A percentile compares a stretch with the other conserved stretches of the same genome.
Evolutionary conservation across 768 basidiomycete genomes (phyloP).

Genomic region (Pleurotus tuoliensis): DNA sequence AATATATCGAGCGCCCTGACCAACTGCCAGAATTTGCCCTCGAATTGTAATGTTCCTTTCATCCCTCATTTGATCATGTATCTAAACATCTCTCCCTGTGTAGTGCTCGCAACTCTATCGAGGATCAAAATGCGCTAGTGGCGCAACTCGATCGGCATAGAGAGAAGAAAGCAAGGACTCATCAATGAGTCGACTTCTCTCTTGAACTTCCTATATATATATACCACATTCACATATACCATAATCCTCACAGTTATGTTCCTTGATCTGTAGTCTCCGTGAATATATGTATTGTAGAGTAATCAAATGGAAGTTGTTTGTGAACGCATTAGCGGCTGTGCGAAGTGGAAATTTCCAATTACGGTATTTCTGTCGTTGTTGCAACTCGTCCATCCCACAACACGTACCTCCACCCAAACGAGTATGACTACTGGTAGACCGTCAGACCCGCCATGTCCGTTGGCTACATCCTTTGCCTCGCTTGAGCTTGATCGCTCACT

Average conservation of each 20-base stretch:
- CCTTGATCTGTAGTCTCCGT: not conserved
- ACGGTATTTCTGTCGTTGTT: no score
- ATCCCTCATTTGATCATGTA: not conserved
- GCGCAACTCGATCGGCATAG: conserved; percentile 35
- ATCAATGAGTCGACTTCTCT: not conserved
- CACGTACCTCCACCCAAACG: no score
- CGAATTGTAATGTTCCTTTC: conserved; percentile 51
- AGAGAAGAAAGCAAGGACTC: not conserved
- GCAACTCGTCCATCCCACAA: no score
- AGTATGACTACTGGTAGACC: conserved; percentile 3
- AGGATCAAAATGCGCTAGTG: conserved; percentile 40
- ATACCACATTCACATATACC: not conserved
- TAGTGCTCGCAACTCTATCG: conserved; percentile 36
- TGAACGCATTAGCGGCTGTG: not conserved
- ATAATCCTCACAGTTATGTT: not conserved
- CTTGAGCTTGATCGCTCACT: not conserved
- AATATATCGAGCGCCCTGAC: conserved; percentile 48
- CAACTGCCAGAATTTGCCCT: conserved; percentile 58
- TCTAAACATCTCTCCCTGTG: not conserved
- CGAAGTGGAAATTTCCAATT: not conserved
- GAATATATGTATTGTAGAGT: no score
- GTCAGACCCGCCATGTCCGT: not conserved
- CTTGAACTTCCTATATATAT: not conserved
- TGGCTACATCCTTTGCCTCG: not conserved
- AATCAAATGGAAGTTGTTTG: no score